Conservation (phyloP, 2,329 filamentous ascomycete species). For the Mariannaea sp. region DNA sequence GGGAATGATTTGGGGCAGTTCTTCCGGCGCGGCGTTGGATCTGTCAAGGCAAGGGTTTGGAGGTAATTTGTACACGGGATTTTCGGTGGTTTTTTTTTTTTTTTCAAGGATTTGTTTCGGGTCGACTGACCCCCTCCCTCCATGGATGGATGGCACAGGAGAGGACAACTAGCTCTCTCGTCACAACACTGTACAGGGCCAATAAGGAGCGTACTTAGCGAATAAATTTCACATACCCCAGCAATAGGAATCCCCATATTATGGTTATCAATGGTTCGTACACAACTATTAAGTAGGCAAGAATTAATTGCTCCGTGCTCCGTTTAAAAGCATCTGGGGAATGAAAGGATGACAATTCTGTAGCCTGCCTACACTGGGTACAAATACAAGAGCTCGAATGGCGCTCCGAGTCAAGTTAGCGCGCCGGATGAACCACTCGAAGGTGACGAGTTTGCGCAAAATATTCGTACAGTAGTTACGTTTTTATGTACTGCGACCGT, state of each 20-base stretch:
- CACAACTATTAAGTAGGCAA: too few species aligned
- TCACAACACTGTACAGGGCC: constrained; percentile 35
- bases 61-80: constrained; percentile 32
- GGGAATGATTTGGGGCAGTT: constrained; percentile 6
- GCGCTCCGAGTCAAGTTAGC: constrained; percentile 10
- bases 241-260: constrained; percentile 13
- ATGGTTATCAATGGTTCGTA: too few species aligned
- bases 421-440: background rate
- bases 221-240: constrained; percentile 26
- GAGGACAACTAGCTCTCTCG: constrained; percentile 21
- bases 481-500: too few species aligned
- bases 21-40: constrained; percentile 29
- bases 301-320: too few species aligned
- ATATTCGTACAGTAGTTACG: too few species aligned
- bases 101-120: constrained; percentile 7
- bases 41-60: constrained; percentile 16
- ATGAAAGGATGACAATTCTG: background rate
- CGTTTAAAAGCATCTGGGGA: background rate
- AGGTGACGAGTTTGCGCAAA: background rate
- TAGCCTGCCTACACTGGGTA: too few species aligned
- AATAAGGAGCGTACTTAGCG: constrained; percentile 37
- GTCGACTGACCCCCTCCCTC: constrained; percentile 2
- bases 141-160: constrained; percentile 1
- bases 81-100: constrained; percentile 14
- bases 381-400: constrained; percentile 7